Percentiles rank a stretch among this genome's conserved stretches.
phyloP scores from a whole-genome alignment of 169 alveolate genomes.

The Eimeria mitis region DNA sequence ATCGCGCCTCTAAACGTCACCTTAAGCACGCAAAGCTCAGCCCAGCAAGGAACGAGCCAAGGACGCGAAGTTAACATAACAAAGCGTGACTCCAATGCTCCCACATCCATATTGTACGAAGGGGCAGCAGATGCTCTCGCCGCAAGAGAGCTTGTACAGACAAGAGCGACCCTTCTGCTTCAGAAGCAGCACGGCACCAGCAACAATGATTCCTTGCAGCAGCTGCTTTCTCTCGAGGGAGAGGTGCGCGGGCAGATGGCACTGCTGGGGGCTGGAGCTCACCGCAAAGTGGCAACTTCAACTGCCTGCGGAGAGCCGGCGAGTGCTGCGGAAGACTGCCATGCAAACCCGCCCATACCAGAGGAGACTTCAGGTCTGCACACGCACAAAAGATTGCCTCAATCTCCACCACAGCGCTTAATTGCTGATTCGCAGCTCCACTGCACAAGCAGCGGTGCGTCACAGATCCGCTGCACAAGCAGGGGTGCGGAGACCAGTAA shows the following conservation, averaged over 20 bases:
- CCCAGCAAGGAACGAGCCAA: not conserved
- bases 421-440: slow-evolving; percentile 31
- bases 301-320: not conserved
- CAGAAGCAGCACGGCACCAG: slow-evolving; percentile 22
- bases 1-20: not conserved
- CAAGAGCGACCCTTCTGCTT: slow-evolving; percentile 43
- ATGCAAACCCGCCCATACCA: slow-evolving; percentile 27
- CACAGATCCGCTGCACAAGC: slow-evolving; percentile 1
- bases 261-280: not conserved
- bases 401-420: slow-evolving; percentile 59
- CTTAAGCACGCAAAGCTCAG: not conserved
- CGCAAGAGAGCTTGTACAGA: slow-evolving; percentile 43
- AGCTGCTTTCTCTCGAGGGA: slow-evolving; percentile 1
- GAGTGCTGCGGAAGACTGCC: not conserved
- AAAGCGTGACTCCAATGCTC: not conserved
- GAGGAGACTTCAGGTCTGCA: slow-evolving; percentile 33
- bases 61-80: not conserved
- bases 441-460: not conserved
- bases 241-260: slow-evolving; percentile 63
- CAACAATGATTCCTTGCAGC: slow-evolving; percentile 20
- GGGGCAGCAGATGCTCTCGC: slow-evolving; percentile 67
- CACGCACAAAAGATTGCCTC: not conserved
- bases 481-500: not conserved
- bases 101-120: slow-evolving; percentile 23
- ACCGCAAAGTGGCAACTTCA: not conserved